A percentile compares a stretch with the other conserved stretches of the same genome.
Conservation (phyloP, 2,329 filamentous ascomycete genomes). For the Trichoderma atrobrunneum region DNA sequence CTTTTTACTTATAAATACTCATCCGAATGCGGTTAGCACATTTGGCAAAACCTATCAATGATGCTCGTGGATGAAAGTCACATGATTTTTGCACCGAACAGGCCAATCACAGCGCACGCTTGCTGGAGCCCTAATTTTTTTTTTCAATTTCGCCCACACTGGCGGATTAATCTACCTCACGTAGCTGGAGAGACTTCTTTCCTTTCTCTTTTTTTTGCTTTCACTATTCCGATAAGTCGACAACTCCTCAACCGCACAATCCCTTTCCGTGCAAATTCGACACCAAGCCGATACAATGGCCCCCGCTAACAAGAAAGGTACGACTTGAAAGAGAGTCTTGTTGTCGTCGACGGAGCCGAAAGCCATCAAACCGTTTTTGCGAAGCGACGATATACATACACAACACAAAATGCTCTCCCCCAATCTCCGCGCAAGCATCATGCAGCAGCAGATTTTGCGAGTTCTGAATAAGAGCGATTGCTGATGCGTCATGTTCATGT, state of each 20-base stretch:
- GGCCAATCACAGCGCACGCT: slow-evolving; percentile 17
- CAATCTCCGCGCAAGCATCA: slow-evolving; percentile 44
- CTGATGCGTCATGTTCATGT: slow-evolving; percentile 58
- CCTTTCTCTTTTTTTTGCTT: slow-evolving; percentile 1
- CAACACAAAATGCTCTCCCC: not conserved
- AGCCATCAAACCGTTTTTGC: not conserved
- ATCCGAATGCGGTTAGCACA: not conserved
- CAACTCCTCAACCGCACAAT: slow-evolving; percentile 16
- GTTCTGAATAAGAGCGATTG: slow-evolving; percentile 69
- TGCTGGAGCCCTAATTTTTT: slow-evolving; percentile 27
- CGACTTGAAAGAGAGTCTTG: slow-evolving; percentile 32
- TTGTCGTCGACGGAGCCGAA: slow-evolving; percentile 14
- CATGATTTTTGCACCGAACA: slow-evolving; percentile 4
- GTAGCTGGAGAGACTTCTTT: not conserved
- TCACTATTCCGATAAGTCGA: slow-evolving; percentile 16
- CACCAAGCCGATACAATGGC: slow-evolving; percentile 34
- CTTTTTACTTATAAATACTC: slow-evolving; percentile 15
- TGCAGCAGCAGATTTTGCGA: slow-evolving; percentile 76
- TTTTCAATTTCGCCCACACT: slow-evolving; percentile 25
- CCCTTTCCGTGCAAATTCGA: slow-evolving; percentile 12
- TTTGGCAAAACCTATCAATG: not conserved
- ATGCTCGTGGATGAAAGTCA: slow-evolving; percentile 12
- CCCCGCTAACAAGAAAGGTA: slow-evolving; percentile 46
- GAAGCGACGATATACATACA: slow-evolving; percentile 1
- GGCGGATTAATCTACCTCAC: slow-evolving; percentile 8